phyloP scores from a whole-genome alignment of 805 yeast species.

The Starmerella apis region DNA sequence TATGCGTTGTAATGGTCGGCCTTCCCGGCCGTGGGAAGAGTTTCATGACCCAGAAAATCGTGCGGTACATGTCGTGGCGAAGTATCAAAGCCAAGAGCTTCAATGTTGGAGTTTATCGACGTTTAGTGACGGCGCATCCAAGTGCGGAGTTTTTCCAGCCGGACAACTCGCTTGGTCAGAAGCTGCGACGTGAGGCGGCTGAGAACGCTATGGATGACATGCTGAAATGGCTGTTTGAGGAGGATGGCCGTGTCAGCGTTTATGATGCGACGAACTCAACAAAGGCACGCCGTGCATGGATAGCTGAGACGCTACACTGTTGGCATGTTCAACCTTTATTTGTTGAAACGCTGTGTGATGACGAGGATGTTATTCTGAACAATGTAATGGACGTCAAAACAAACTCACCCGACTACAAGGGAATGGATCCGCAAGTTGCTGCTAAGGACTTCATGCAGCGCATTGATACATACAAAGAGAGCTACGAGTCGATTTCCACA shows the following conservation, averaged over 20 bases:
- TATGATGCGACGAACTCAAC: slow-evolving; percentile 92
- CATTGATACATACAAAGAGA: slow-evolving; percentile 60
- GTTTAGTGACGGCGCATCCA: slow-evolving; percentile 49
- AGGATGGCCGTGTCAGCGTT: slow-evolving; percentile 80
- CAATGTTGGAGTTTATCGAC: slow-evolving; percentile 78
- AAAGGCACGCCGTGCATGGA: slow-evolving; percentile 53
- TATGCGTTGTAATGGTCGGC: slow-evolving; percentile 35
- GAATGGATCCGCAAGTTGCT: slow-evolving; percentile 61
- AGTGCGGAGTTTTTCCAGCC: slow-evolving; percentile 72
- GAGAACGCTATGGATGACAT: slow-evolving; percentile 63
- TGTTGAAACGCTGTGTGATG: slow-evolving; percentile 85
- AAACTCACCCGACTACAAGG: slow-evolving; percentile 70
- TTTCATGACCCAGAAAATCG: slow-evolving; percentile 86
- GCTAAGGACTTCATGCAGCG: slow-evolving; percentile 60
- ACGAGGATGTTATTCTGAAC: slow-evolving; percentile 61
- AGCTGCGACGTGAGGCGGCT: slow-evolving; percentile 58
- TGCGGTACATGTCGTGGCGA: slow-evolving; percentile 85
- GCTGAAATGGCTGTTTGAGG: slow-evolving; percentile 74
- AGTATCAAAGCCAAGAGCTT: slow-evolving; percentile 78
- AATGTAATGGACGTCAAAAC: slow-evolving; percentile 81
- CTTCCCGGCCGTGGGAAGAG: slow-evolving; percentile 90
- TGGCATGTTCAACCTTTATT: slow-evolving; percentile 77
- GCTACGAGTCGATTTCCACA: slow-evolving; percentile 60
- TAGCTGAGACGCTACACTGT: slow-evolving; percentile 34
- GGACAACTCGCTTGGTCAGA: slow-evolving; percentile 51